Base-by-base conservation (phyloP, 2,329 filamentous ascomycete genomes). In the Ascocoryne sarcoides region DNA sequence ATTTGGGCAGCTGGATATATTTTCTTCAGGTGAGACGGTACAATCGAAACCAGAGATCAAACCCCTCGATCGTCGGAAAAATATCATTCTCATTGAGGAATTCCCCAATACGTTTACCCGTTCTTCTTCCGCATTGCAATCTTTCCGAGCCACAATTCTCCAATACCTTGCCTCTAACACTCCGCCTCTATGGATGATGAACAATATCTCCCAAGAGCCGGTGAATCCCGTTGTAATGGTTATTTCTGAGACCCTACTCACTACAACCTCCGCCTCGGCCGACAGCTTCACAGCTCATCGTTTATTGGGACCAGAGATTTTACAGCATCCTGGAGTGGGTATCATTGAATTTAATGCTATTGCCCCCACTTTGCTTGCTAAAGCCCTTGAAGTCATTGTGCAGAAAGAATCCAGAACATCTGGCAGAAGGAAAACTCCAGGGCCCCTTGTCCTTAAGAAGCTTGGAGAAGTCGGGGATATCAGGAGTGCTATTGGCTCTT, bases 231-330 rank as follows among this genome's bases (percentile, higher is more conserved):
- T 96, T 26, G 75, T 98, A 21, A 80, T 98, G 66, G 75, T 98
- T 43, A 79, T 98, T 37, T 95, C 92, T 0, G 92, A 98, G 62
- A 93, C 87, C 0, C 68, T 94, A 10, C 66, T 95, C 12, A 90
- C 85, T 0, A 92, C 88, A 1, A 88, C 81, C 5, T 89, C 85
- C 3, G 82, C 88, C 2, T 79, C 84, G 8, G 79, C 86, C 10
- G 89, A 96, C 57, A 95, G 85, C 61, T 88, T 96, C 55, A 98
- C 92, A 1, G 87, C 87, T 0, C 86, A 96, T 64, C 79, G 89
- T 17, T 66, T 98, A 14, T 75, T 98, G 3, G 92, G 93, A 0
- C 82, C 88, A 0, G 84, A 92, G 48, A 84, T 98, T 32, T 70
- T 87, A 10, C 79, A 82, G 31, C 88, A 96, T 61, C 81, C 85